These are phyloP conservation scores for Parathielavia appendiculata DNA, from an alignment of 495 filamentous ascomycete species.

Conservation along the genomic window DNA sequence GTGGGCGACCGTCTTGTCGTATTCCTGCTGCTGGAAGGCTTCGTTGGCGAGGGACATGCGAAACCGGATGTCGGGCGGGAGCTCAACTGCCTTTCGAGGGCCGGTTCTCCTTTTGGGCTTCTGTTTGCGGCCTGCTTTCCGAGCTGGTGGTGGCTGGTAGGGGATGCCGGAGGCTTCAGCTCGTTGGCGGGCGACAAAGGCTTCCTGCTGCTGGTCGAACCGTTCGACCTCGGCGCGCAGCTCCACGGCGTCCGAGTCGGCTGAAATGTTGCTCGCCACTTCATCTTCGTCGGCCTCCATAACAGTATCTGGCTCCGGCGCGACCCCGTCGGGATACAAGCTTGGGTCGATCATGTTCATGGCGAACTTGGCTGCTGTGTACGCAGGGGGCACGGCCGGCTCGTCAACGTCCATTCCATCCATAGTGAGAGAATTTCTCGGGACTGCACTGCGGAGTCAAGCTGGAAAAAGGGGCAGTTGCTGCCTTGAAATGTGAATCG, in stretches of 20 bases:
- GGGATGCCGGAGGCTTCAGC: conserved; percentile 18
- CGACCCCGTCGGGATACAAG: conserved; percentile 3
- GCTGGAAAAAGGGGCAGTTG: background rate
- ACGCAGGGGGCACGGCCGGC: background rate
- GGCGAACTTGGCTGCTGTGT: background rate
- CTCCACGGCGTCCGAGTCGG: conserved; percentile 38
- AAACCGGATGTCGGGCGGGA: conserved; percentile 67
- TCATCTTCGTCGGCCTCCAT: conserved; percentile 19
- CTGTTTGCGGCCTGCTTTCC: conserved; percentile 13
- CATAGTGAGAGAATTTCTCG: conserved; percentile 10
- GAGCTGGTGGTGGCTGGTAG: conserved; percentile 12
- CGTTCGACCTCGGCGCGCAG: conserved; percentile 33
- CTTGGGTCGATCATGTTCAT: conserved; percentile 18
- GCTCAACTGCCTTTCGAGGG: conserved; percentile 66
- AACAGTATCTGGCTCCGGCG: background rate
- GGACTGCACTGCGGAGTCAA: background rate
- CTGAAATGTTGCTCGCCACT: conserved; percentile 29
- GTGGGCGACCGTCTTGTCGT: conserved; percentile 57
- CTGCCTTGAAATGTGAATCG: no score
- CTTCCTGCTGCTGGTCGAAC: conserved; percentile 33
- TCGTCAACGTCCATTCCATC: conserved; percentile 25
- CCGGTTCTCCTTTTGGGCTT: conserved; percentile 42
- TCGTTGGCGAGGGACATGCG: conserved; percentile 64
- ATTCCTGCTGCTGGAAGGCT: conserved; percentile 62
- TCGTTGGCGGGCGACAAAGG: conserved; percentile 31